Evolutionary conservation across 192 early-diverging fungal species (phyloP), one percentile per base, ranked within the genome.

Genomic region (Oehlia diaphana): DNA sequence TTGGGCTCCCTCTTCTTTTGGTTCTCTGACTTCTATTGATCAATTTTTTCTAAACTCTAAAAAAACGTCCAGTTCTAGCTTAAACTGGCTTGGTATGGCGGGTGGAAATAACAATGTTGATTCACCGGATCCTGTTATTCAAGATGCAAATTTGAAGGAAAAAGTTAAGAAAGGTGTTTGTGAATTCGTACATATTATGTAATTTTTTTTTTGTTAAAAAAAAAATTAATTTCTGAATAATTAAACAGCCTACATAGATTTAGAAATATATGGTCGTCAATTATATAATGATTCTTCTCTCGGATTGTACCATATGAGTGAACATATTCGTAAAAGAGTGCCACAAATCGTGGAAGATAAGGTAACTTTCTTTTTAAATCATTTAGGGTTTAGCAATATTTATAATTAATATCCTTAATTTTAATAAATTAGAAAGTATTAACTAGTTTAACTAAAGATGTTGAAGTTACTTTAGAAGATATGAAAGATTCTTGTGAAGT

Each of bases 271-370:
- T 58, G 14, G 28, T 21, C 64, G 42, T 63, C 69, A 79, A 44
- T 42, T 70, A n/a, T 61, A 42, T 23, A 79, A 79, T 62, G 77
- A 79, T 63, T 69, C 77, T 31, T 79, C 77, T 21, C 42, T 79
- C 26, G 77, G 67, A 69, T 79, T 79, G 23, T 79, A 71, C 61
- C 68, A 71, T 71, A 70, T 79, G 67, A 79, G 67, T 35, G 77
- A 79, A n/a, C 69, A 79, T 79, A 79, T 71, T 79, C 66, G 69
- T 62, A 79, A 39, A 79, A 69, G 58, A 69, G 50, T 79, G 1
- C 77, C 77, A 62, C 77, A 79, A 79, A 67, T 79, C 21, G 68
- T 79, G 16, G 77, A 79, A 23, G 77, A 79, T 19, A 79, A 79
- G 50, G 77, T 79, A 68, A 12, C 35, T 77, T 44, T 33, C 14